Evolutionary conservation across 2,329 filamentous ascomycete genomes (phyloP).

Genomic region (Botrytis sinoallii): DNA sequence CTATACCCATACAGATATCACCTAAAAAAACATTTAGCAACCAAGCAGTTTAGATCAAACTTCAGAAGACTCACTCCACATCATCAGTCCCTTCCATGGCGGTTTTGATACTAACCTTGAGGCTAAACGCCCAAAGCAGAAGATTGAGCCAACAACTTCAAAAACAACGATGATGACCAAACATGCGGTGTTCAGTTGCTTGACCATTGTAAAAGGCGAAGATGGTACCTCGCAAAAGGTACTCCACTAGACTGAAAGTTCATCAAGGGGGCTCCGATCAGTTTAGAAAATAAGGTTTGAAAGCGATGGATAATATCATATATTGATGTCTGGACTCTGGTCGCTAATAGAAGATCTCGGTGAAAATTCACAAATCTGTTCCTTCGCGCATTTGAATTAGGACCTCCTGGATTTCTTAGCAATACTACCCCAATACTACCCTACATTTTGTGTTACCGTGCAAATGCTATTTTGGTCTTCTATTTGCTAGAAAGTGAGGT

Average conservation of each 20-base stretch:
- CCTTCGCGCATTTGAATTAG: background rate
- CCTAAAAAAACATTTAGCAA: constrained; percentile 16
- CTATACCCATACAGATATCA: constrained; percentile 24
- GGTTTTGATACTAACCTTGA: constrained; percentile 21
- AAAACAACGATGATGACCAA: constrained; percentile 21
- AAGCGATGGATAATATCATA: background rate
- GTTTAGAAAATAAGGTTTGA: background rate
- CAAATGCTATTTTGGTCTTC: background rate
- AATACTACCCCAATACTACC: background rate
- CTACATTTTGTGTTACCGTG: background rate
- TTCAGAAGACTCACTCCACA: constrained; percentile 23
- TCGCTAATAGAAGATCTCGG: background rate
- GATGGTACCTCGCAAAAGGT: background rate
- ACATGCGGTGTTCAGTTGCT: constrained; percentile 25
- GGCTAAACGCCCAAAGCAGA: constrained; percentile 22
- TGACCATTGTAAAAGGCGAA: constrained; percentile 33
- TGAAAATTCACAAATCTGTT: background rate
- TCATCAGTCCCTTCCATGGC: constrained; percentile 24
- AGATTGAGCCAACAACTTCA: constrained; percentile 23
- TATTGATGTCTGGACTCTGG: background rate
- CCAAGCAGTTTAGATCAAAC: background rate
- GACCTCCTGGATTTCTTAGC: background rate
- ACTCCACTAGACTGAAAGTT: background rate
- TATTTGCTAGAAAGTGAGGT: background rate
- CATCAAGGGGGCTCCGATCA: background rate